These are phyloP conservation scores for Schizopora paradoxa DNA, from an alignment of 1,284 basidiomycete genomes.

Conservation along the genomic window DNA sequence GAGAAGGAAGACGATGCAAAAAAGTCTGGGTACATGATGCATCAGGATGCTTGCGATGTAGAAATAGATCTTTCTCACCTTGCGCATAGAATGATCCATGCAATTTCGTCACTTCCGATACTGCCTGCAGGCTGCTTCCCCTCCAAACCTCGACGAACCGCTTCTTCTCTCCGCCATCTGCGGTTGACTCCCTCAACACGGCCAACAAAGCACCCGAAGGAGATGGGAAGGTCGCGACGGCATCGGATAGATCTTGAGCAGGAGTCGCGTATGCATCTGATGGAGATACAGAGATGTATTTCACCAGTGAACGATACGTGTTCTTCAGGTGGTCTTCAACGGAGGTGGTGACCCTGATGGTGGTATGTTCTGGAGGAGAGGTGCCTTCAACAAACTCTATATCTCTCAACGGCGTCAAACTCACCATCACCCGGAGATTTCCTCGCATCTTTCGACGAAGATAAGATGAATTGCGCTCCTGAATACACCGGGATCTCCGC, in stretches of 20 bases:
- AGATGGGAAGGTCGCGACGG: constrained; percentile 40
- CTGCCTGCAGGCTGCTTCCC: constrained; percentile 35
- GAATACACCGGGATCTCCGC: too few species aligned
- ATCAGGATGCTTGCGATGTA: too few species aligned
- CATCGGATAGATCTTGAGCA: constrained; percentile 38
- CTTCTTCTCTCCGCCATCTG: constrained; percentile 32
- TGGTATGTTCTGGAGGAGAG: too few species aligned
- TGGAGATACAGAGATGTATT: constrained; percentile 34
- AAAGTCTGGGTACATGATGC: too few species aligned
- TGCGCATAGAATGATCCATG: constrained; percentile 62
- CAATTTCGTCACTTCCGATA: constrained; percentile 49
- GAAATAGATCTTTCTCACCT: too few species aligned
- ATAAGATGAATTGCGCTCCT: too few species aligned
- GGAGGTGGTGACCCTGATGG: constrained; percentile 39
- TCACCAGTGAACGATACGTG: constrained; percentile 39
- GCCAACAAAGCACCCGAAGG: constrained; percentile 40
- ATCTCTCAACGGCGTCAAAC: neutral
- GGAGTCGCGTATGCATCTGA: constrained; percentile 24
- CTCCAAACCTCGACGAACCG: constrained; percentile 62
- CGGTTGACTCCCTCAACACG: constrained; percentile 39
- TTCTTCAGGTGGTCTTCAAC: constrained; percentile 45
- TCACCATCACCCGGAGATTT: neutral
- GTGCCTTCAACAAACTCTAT: too few species aligned
- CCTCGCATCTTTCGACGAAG: too few species aligned
- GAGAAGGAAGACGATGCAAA: too few species aligned